A percentile compares a stretch with the other conserved stretches of the same genome.
phyloP scores from a whole-genome alignment of 768 basidiomycete species.

The Lactarius hengduanensis region DNA sequence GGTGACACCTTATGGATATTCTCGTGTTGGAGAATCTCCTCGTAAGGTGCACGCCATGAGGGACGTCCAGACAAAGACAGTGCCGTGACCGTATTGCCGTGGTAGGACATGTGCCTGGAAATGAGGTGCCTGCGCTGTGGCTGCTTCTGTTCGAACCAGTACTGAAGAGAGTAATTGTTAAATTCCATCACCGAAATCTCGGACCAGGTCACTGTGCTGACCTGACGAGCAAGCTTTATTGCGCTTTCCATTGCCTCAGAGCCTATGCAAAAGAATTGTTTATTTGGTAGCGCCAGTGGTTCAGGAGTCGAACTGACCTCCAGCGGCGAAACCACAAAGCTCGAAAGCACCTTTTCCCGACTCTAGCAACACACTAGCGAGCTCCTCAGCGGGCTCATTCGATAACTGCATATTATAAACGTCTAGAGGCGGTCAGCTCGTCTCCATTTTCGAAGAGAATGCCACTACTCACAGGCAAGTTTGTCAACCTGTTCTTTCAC shows the following conservation, averaged over 20 bases:
- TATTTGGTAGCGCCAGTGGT: not conserved
- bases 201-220: slow-evolving; percentile 33
- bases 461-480: slow-evolving; percentile 58
- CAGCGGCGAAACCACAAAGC: slow-evolving; percentile 67
- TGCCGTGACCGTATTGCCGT: slow-evolving; percentile 79
- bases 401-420: slow-evolving; percentile 87
- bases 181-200: not conserved
- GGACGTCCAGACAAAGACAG: slow-evolving; percentile 69
- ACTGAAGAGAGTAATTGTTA: slow-evolving; percentile 41
- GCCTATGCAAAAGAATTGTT: slow-evolving; percentile 42
- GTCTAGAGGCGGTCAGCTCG: slow-evolving; percentile 44
- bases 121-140: slow-evolving; percentile 74
- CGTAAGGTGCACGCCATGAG: slow-evolving; percentile 64
- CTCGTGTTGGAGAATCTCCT: slow-evolving; percentile 56
- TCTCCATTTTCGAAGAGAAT: slow-evolving; percentile 2
- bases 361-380: slow-evolving; percentile 66
- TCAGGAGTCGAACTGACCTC: slow-evolving; percentile 47
- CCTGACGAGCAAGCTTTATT: slow-evolving; percentile 78
- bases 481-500: slow-evolving; percentile 80
- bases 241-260: slow-evolving; percentile 88
- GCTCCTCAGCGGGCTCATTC: slow-evolving; percentile 76
- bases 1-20: slow-evolving; percentile 86
- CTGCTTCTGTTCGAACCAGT: slow-evolving; percentile 69
- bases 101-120: slow-evolving; percentile 73
- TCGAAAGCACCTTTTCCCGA: slow-evolving; percentile 72